phyloP scores from a whole-genome alignment of 2,329 filamentous ascomycete genomes.

The Penicillium sumatraense region DNA sequence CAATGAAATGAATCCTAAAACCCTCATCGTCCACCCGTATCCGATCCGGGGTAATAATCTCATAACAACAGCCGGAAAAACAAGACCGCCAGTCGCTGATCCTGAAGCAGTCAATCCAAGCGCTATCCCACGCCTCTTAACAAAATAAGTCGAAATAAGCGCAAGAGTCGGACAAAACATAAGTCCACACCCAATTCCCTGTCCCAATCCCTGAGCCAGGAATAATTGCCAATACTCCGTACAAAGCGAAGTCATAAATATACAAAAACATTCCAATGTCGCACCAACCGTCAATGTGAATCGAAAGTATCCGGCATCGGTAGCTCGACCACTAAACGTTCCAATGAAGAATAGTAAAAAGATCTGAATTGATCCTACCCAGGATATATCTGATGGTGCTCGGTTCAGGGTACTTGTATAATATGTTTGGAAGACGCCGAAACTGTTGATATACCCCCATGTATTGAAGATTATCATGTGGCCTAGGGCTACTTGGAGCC shows the following conservation, averaged over 20 bases:
- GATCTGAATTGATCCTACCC: conserved; percentile 58
- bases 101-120: conserved; percentile 65
- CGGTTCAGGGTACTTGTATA: conserved; percentile 50
- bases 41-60: conserved; percentile 64
- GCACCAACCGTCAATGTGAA: conserved; percentile 49
- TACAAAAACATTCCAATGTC: conserved; percentile 50
- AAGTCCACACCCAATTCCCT: conserved; percentile 60
- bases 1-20: conserved; percentile 64
- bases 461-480: conserved; percentile 63
- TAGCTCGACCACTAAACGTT: conserved; percentile 56
- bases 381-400: conserved; percentile 55
- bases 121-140: conserved; percentile 62
- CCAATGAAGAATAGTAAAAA: conserved; percentile 57
- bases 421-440: conserved; percentile 61
- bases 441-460: conserved; percentile 60
- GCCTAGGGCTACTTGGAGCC: conserved; percentile 58
- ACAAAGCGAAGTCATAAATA: conserved; percentile 57
- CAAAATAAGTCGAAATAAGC: conserved; percentile 66
- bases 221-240: conserved; percentile 56
- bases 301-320: conserved; percentile 58
- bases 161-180: conserved; percentile 60
- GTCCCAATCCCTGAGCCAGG: conserved; percentile 59
- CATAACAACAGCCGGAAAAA: conserved; percentile 64
- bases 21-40: conserved; percentile 68
- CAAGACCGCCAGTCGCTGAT: conserved; percentile 64